A percentile compares a stretch with the other conserved stretches of the same genome.
Evolutionary conservation across 306 rosid species (phyloP).

Genomic region (Bauhinia variegata): DNA sequence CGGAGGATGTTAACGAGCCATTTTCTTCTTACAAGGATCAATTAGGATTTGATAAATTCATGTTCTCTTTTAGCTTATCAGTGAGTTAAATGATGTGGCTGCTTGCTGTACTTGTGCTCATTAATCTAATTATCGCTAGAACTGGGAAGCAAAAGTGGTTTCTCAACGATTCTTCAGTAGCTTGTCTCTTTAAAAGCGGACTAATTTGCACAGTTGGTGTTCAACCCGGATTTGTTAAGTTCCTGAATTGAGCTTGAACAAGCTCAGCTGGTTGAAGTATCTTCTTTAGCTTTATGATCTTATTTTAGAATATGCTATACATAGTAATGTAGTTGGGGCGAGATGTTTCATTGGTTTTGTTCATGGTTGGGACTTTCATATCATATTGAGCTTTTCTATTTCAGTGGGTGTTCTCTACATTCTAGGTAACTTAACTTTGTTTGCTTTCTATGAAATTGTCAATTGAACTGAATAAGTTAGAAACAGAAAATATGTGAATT

Average conservation of each 20-base stretch:
- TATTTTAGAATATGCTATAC: not conserved
- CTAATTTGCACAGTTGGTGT: slow-evolving; percentile 1
- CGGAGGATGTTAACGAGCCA: slow-evolving; percentile 58
- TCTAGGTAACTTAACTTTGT: not conserved
- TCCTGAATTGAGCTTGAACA: slow-evolving; percentile 15
- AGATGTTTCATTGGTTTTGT: slow-evolving; percentile 1
- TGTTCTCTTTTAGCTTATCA: slow-evolving; percentile 18
- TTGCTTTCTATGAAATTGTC: not conserved
- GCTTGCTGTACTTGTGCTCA: not conserved
- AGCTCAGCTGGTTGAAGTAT: slow-evolving; percentile 18
- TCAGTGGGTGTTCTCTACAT: not conserved
- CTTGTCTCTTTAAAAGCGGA: not conserved
- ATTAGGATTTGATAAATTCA: slow-evolving; percentile 70
- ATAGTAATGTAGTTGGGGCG: slow-evolving; percentile 4
- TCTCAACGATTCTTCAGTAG: not conserved
- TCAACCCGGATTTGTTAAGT: slow-evolving; percentile 10
- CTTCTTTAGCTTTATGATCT: slow-evolving; percentile 23
- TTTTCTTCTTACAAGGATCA: slow-evolving; percentile 95
- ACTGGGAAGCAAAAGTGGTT: not conserved
- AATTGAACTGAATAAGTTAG: slow-evolving; percentile 8
- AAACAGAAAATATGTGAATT: not conserved
- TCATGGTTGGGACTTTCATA: not conserved
- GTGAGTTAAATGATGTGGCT: slow-evolving; percentile 2
- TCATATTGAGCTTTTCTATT: slow-evolving; percentile 16
- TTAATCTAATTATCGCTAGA: slow-evolving; percentile 13